phyloP scores from a whole-genome alignment of 306 rosid species.

The Calophaca sinica region DNA sequence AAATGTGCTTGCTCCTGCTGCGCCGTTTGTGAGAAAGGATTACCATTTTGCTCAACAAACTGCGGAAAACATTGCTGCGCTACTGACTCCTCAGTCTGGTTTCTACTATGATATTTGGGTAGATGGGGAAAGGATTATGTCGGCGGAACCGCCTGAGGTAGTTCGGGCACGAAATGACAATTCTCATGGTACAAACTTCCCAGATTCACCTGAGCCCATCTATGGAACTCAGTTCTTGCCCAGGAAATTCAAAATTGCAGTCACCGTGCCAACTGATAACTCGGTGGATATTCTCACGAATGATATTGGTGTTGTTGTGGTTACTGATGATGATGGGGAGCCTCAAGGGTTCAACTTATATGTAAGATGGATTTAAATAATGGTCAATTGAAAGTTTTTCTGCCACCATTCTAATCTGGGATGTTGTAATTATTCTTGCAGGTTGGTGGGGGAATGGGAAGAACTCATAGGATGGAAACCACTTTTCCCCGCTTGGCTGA shows the following conservation, averaged over 20 bases:
- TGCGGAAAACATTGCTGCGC: constrained; percentile 88
- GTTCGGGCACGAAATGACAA: constrained; percentile 86
- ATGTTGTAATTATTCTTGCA: constrained; percentile 52
- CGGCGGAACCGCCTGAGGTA: constrained; percentile 89
- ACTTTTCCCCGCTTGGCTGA: constrained; percentile 93
- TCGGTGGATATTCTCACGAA: constrained; percentile 94
- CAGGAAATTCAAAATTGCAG: constrained; percentile 96
- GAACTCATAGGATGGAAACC: constrained; percentile 86
- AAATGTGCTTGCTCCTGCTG: constrained; percentile 98
- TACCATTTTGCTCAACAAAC: constrained; percentile 93
- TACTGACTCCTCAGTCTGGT: constrained; percentile 95
- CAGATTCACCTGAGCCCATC: constrained; percentile 94
- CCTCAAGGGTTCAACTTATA: constrained; percentile 93
- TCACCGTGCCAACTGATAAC: constrained; percentile 95
- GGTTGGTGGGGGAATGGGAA: constrained; percentile 99
- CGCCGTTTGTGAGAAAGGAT: constrained; percentile 82
- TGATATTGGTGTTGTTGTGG: constrained; percentile 88
- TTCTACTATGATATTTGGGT: constrained; percentile 99
- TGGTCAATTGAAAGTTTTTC: constrained; percentile 20
- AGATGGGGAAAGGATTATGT: constrained; percentile 82
- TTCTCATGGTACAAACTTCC: constrained; percentile 88
- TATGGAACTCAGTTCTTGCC: constrained; percentile 98
- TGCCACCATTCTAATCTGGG: constrained; percentile 29
- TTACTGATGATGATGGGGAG: constrained; percentile 77
- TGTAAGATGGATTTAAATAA: constrained; percentile 61